phyloP scores from a whole-genome alignment of 1,284 basidiomycete genomes.

The Marasmius oreades region DNA sequence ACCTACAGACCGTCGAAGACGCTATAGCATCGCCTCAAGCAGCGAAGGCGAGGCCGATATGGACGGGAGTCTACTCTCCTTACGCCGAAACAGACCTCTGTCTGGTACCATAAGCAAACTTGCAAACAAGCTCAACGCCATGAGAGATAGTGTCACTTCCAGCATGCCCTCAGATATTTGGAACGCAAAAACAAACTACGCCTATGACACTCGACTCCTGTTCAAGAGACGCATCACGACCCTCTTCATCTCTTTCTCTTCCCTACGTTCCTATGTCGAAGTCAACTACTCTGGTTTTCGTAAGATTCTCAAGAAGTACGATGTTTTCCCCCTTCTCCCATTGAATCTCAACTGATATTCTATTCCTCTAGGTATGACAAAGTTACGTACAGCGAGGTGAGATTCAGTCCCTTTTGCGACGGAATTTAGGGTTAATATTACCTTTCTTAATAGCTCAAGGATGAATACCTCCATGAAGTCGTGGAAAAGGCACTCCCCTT shows the following conservation, averaged over 20 bases:
- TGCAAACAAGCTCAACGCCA: constrained; percentile 43
- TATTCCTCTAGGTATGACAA: constrained; percentile 79
- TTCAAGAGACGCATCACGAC: constrained; percentile 91
- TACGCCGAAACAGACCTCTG: constrained; percentile 22
- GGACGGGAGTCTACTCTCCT: constrained; percentile 36
- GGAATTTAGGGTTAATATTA: neutral
- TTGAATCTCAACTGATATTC: constrained; percentile 4
- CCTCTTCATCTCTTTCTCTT: constrained; percentile 83
- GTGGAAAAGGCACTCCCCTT: constrained; percentile 78
- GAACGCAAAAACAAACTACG: constrained; percentile 82
- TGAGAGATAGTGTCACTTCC: constrained; percentile 52
- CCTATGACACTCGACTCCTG: constrained; percentile 83
- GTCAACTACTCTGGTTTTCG: constrained; percentile 93
- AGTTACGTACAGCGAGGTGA: constrained; percentile 77
- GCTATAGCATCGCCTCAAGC: constrained; percentile 50
- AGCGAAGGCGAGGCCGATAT: constrained; percentile 43
- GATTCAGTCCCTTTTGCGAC: neutral
- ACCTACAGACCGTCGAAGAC: constrained; percentile 25
- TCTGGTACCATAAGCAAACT: constrained; percentile 43
- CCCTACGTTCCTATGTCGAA: constrained; percentile 89
- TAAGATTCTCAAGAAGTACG: constrained; percentile 95
- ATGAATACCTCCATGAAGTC: constrained; percentile 73
- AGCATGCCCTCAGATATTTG: constrained; percentile 53
- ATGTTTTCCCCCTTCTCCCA: constrained; percentile 10
- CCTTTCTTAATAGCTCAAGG: constrained; percentile 58